Percentiles rank a stretch among this genome's conserved stretches.
Conservation (phyloP, 176 grass and related monocot genomes). For the Puya raimondii region DNA sequence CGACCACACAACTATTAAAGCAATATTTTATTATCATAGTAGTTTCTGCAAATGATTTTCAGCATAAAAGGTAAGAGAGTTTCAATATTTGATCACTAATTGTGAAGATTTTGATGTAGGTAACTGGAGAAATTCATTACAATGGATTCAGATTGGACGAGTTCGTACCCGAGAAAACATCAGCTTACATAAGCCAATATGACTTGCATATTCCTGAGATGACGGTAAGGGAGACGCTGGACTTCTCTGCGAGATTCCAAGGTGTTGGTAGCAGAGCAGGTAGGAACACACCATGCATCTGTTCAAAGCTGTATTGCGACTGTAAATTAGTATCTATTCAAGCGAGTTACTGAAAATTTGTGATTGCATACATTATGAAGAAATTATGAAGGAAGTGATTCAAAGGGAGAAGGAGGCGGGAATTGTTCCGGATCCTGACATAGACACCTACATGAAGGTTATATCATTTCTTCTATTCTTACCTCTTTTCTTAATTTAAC, state of each 20-base stretch:
- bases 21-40: no score
- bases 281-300: constrained; percentile 19
- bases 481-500: background rate
- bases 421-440: constrained; percentile 57
- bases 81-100: background rate
- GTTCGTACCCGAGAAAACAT: constrained; percentile 64
- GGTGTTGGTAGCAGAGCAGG: constrained; percentile 50
- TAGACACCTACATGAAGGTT: constrained; percentile 93
- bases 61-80: background rate
- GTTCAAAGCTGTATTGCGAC: background rate
- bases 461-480: background rate
- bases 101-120: constrained; percentile 14
- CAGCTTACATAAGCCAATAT: constrained; percentile 57
- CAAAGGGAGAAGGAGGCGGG: constrained; percentile 65
- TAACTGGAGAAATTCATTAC: constrained; percentile 40
- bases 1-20: no score
- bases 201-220: constrained; percentile 58
- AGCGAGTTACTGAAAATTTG: background rate
- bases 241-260: constrained; percentile 71
- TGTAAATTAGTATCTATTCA: background rate
- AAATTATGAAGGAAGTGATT: constrained; percentile 63
- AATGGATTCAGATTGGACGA: constrained; percentile 41
- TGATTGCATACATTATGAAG: constrained; percentile 5
- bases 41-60: background rate
- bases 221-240: constrained; percentile 57